Evolutionary conservation across 106 monocot species (phyloP), one percentile per base, ranked within the genome.

Genomic region (Cymbidium sinense): DNA sequence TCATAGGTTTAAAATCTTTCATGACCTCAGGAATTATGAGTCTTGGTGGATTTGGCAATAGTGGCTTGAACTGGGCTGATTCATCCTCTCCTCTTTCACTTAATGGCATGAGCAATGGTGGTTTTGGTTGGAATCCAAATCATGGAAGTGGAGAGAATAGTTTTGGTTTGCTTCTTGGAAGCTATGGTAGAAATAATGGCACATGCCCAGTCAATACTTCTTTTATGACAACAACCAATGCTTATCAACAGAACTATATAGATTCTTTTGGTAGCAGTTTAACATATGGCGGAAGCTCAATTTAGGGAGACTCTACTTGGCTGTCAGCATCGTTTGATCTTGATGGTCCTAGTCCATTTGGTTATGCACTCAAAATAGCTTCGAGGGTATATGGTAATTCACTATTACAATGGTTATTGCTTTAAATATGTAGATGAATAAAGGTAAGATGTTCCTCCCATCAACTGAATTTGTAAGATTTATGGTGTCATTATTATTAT

Each of bases 281-380:
- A n/a, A n/a, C n/a, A n/a, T n/a, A 76, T 62, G 81, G 83, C 76
- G 75, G 74, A 20, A 76, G 58, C 76, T 85, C 87, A 25, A 79
- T 87, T 41, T 93, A 87, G 86, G 86, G 78, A 47, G 88, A 93
- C 41, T 30, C 87, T 79, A 88, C 82, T 20, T 93, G 93, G 93
- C 82, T 80, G 34, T 75, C 88, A 51, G 79, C 76, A 34, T 75
- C 88, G 52, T 84, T 86, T 54, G 93, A 93, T 73, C 78, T 88
- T 67, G 88, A 88, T 58, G 86, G 81, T 25, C 71, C 88, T 61
- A 78, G 86, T 33, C 82, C 89, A 79, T 93, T 93, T 84, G 86
- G 81, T 76, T 93, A 88, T 82, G 90, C 81, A 27, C 88, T 90
- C 73, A 76, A 77, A 25, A 75, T 77, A 83, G 74, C 79, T 78